Evolutionary conservation across 306 rosid species (phyloP), one percentile per base, ranked within the genome.

Genomic region (Oxytropis ochrocephala): DNA sequence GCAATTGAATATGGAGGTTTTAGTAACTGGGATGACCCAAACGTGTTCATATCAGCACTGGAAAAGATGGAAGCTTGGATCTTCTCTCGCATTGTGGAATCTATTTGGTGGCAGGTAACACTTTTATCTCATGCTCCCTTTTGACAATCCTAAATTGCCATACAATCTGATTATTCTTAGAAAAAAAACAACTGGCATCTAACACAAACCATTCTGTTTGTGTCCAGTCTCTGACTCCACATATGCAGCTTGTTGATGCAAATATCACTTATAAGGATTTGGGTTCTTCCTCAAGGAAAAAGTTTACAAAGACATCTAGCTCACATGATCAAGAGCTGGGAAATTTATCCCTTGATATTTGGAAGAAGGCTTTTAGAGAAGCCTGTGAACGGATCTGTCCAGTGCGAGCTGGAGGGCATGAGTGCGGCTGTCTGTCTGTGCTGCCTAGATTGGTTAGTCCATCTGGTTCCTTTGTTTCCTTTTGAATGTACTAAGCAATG

Each of bases 41-140:
- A 63, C 24, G 77, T 84, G 39, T 89, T 91, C 72, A 80, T 47
- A 16, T 75, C 84, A 58, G 92, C 92, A 52, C 78, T 94, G 65
- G 96, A 85, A 81, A 94, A 91, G 81, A 67, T 91, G 64, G 99
- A 94, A 81, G 82, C 87, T 29, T 94, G 99, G 99, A 87, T 91
- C 80, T 94, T 94, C 83, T 88, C 96, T 38, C 91, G 97, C 46
- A 84, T 94, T 48, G 87, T 94, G 69, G 99, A 94, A 78, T 94
- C 96, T 74, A 81, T 91, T 70, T 94, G 99, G 99, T 94, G 99
- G 99, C 99, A 94, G 99, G 99, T 91, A 64, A 59, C 30, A 11
- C 53, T 29, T 64, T 19, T 29, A 44, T 65, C 30, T 39, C 56
- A 30, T 68, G 39, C 35, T 58, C 68, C 19, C 29, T 59, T 54